phyloP scores from a whole-genome alignment of 345 rosid genomes.

The Ceriops tagal region DNA sequence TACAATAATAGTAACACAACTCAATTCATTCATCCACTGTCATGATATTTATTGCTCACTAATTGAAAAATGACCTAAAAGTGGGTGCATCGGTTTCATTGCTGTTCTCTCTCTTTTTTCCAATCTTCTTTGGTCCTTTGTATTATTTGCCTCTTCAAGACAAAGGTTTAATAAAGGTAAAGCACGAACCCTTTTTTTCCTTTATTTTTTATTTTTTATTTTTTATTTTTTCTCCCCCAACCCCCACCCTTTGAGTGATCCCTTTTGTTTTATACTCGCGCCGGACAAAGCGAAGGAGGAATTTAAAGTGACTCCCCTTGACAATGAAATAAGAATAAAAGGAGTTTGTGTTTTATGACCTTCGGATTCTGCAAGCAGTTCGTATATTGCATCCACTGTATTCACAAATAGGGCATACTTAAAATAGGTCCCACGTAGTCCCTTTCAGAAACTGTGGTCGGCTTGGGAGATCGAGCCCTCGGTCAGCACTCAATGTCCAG shows the following conservation, averaged over 20 bases:
- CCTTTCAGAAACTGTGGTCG: conserved; percentile 11
- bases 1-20: too few relatives aligned
- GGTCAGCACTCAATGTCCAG: not conserved
- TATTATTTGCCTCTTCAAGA: conserved; percentile 12
- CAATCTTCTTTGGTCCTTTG: not conserved
- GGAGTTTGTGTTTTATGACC: not conserved
- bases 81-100: conserved; percentile 16
- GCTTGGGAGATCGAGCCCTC: not conserved
- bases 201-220: not conserved
- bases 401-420: not conserved
- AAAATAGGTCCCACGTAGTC: conserved; percentile 2
- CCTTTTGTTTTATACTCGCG: not conserved
- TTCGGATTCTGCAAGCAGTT: conserved; percentile 3
- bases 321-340: not conserved
- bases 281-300: conserved; percentile 5
- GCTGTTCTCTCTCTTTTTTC: not conserved
- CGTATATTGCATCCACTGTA: not conserved
- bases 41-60: too few relatives aligned
- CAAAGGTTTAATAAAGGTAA: not conserved
- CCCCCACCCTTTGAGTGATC: not conserved
- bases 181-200: not conserved
- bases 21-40: too few relatives aligned
- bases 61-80: not conserved
- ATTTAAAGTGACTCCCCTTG: conserved; percentile 2
- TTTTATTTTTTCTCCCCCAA: not conserved